Percentiles rank a stretch among this genome's conserved stretches.
These are phyloP conservation scores for Melanomma pulvis-pyrius DNA, from an alignment of 495 filamentous ascomycete species.

Conservation along the genomic window DNA sequence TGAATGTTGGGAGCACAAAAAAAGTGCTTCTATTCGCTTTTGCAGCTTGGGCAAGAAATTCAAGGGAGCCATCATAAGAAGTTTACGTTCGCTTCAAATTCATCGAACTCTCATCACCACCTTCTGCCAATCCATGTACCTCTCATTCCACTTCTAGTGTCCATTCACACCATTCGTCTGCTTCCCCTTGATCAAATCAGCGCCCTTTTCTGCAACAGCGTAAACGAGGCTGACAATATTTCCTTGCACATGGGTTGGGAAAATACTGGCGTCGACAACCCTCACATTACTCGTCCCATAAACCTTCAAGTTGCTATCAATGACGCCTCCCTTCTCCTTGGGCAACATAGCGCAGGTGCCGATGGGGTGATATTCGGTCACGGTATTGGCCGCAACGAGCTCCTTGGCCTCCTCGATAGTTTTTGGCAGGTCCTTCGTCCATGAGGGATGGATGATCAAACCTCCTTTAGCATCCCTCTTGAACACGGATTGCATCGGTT, in stretches of 20 bases:
- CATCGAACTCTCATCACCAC: no score
- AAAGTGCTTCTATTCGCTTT: no score
- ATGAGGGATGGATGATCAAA: slow-evolving; percentile 13
- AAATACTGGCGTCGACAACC: slow-evolving; percentile 32
- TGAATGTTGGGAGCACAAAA: no score
- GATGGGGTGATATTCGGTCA: slow-evolving; percentile 36
- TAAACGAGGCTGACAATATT: slow-evolving; percentile 31
- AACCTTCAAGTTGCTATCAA: slow-evolving; percentile 30
- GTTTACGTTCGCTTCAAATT: no score
- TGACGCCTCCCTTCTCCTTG: slow-evolving; percentile 30
- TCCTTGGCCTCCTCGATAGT: slow-evolving; percentile 32
- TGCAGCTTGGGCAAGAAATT: no score
- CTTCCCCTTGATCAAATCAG: slow-evolving; percentile 35
- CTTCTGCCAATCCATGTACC: not conserved
- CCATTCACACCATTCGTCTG: slow-evolving; percentile 4
- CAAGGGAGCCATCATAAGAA: no score
- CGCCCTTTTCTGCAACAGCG: slow-evolving; percentile 36
- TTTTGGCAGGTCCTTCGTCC: slow-evolving; percentile 5
- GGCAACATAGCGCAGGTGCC: slow-evolving; percentile 35
- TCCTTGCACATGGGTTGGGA: slow-evolving; percentile 29
- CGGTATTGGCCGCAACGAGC: slow-evolving; percentile 11
- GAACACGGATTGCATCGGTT: slow-evolving; percentile 20
- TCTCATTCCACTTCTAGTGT: not conserved
- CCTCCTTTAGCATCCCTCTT: slow-evolving; percentile 15
- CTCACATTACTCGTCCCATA: slow-evolving; percentile 38